phyloP scores from a whole-genome alignment of 495 filamentous ascomycete species.

The Neurospora sp. region DNA sequence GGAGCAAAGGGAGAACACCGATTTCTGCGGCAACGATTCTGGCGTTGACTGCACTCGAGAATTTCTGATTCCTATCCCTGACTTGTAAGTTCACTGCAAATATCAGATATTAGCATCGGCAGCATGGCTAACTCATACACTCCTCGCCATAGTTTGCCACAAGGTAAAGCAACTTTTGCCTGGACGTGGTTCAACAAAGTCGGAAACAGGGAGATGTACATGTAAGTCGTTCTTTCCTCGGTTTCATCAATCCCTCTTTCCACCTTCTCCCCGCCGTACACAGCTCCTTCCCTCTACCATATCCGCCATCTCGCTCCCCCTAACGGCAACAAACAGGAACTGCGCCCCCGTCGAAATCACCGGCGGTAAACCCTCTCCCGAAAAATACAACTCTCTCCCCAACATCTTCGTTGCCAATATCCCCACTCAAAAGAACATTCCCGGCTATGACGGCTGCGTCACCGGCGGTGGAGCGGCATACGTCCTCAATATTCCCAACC shows the following conservation, averaged over 20 bases:
- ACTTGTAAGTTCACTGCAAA: constrained; percentile 6
- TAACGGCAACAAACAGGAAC: constrained; percentile 22
- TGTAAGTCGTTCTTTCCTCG: constrained; percentile 10
- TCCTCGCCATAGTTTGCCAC: constrained; percentile 7
- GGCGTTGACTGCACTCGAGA: constrained; percentile 18
- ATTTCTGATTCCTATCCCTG: constrained; percentile 16
- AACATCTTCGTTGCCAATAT: constrained; percentile 53
- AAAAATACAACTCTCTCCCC: constrained; percentile 33
- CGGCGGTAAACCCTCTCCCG: constrained; percentile 22
- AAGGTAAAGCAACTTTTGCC: constrained; percentile 33
- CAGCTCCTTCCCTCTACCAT: background rate
- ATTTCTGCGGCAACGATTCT: constrained; percentile 17
- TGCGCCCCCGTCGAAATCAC: constrained; percentile 45
- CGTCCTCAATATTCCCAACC: constrained; percentile 21
- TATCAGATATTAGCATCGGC: background rate
- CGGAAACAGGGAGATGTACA: constrained; percentile 53
- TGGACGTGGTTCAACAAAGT: constrained; percentile 54
- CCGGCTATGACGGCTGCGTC: constrained; percentile 11
- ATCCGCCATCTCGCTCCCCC: background rate
- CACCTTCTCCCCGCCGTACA: background rate
- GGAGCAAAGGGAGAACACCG: constrained; percentile 4
- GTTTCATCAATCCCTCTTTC: background rate
- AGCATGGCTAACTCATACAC: no score
- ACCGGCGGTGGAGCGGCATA: constrained; percentile 7
- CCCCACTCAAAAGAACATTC: constrained; percentile 6